Conservation (phyloP, 352 stramenopile genomes). For the Thraustotheca clavata region DNA sequence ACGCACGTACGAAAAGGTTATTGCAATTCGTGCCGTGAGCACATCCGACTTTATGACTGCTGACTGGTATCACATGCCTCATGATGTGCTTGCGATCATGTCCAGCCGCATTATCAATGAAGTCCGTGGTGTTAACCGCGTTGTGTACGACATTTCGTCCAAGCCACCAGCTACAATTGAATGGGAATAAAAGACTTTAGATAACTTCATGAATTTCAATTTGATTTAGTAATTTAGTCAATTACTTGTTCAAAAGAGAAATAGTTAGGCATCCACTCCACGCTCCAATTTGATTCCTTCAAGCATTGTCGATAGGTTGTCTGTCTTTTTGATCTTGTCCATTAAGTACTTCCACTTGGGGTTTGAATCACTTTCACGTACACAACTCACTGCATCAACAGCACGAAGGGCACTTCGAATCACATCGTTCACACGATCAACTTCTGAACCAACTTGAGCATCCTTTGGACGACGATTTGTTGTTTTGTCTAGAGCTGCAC, state of each 20-base stretch:
- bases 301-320: constrained; percentile 16
- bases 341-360: constrained; percentile 33
- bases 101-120: constrained; percentile 99
- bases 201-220: not conserved
- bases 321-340: constrained; percentile 21
- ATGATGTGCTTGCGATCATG: constrained; percentile 95
- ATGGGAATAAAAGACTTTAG: constrained; percentile 87
- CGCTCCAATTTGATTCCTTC: constrained; percentile 17
- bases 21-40: constrained; percentile 94
- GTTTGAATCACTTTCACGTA: constrained; percentile 66
- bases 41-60: constrained; percentile 99
- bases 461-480: constrained; percentile 95
- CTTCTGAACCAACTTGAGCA: constrained; percentile 91
- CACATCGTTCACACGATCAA: constrained; percentile 94
- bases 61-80: constrained; percentile 99
- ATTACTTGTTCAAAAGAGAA: not conserved
- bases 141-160: constrained; percentile 99
- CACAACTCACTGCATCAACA: constrained; percentile 60
- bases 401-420: constrained; percentile 92
- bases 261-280: not conserved
- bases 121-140: constrained; percentile 96
- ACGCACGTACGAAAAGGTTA: constrained; percentile 94
- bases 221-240: no score
- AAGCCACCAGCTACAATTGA: constrained; percentile 99
- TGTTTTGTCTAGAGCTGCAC: constrained; percentile 92